phyloP scores from a whole-genome alignment of 441 rosid species.

The Erysimum pusillum region DNA sequence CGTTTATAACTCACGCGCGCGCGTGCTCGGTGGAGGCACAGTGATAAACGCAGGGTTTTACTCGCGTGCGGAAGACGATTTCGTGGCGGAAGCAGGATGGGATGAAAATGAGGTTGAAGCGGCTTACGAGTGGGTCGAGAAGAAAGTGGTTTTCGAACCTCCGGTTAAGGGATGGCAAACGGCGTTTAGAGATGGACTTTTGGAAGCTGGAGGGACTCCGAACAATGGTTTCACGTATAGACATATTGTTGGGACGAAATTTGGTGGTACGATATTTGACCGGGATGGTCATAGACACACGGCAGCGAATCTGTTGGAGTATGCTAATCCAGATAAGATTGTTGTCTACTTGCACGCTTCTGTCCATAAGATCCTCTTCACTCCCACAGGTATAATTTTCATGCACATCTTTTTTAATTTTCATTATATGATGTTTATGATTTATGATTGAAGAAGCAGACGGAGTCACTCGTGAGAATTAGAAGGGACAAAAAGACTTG shows the following conservation, averaged over 20 bases:
- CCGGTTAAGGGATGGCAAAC: constrained; percentile 58
- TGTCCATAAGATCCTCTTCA: constrained; percentile 57
- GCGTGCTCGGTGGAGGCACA: constrained; percentile 68
- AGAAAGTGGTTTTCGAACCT: constrained; percentile 56
- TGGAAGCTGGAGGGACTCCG: constrained; percentile 62
- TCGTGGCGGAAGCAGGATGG: constrained; percentile 51
- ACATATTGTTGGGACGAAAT: constrained; percentile 56
- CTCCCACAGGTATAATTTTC: constrained; percentile 46
- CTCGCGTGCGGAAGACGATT: constrained; percentile 52
- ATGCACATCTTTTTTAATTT: no score
- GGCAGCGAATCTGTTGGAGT: constrained; percentile 62
- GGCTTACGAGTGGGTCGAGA: constrained; percentile 68
- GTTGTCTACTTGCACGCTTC: constrained; percentile 62
- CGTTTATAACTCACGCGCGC: constrained; percentile 60
- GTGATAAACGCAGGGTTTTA: constrained; percentile 69
- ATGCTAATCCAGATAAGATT: constrained; percentile 51
- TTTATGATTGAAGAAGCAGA: no score
- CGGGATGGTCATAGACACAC: constrained; percentile 54
- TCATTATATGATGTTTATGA: neutral
- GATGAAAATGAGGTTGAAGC: constrained; percentile 45
- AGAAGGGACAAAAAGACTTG: no score
- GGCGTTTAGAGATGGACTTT: constrained; percentile 59
- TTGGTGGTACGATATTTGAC: constrained; percentile 57
- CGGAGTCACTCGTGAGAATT: neutral
- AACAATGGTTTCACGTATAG: constrained; percentile 61